Conservation (phyloP, 306 rosid species). For the Purshia tridentata region DNA sequence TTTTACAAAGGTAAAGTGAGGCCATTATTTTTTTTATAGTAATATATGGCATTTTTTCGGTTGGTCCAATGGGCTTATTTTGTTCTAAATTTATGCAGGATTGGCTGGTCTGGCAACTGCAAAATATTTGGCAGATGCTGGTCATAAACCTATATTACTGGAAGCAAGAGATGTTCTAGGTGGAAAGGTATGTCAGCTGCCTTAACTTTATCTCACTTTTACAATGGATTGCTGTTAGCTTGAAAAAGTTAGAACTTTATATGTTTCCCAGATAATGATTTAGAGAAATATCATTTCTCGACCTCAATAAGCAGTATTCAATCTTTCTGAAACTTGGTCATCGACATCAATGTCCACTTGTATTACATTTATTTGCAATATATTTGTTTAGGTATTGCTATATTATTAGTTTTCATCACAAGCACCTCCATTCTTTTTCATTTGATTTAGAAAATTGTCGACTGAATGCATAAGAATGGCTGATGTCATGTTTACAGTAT, state of each 20-base stretch:
- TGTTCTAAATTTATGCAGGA: conserved; percentile 48
- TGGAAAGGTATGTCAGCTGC: conserved; percentile 77
- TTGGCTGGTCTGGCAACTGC: conserved; percentile 97
- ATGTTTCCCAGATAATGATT: background rate
- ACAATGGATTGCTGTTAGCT: conserved; percentile 15
- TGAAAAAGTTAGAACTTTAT: background rate
- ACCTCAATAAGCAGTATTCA: background rate
- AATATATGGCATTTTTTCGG: no score
- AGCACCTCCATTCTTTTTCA: no score
- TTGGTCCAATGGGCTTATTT: background rate
- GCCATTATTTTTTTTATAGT: no score
- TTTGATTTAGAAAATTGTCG: no score
- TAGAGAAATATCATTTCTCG: background rate
- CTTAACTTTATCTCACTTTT: conserved; percentile 27
- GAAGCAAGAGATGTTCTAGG: conserved; percentile 98
- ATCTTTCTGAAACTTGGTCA: no score
- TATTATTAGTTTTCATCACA: no score
- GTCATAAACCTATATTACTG: conserved; percentile 83
- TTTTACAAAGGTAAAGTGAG: no score
- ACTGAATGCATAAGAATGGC: no score
- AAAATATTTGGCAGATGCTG: conserved; percentile 97
- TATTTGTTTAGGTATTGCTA: no score
- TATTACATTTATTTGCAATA: no score
- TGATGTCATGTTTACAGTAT: no score
- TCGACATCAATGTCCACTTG: no score